Base-by-base conservation (phyloP, 495 filamentous ascomycete species). In the Aspergillus conjunctus region DNA sequence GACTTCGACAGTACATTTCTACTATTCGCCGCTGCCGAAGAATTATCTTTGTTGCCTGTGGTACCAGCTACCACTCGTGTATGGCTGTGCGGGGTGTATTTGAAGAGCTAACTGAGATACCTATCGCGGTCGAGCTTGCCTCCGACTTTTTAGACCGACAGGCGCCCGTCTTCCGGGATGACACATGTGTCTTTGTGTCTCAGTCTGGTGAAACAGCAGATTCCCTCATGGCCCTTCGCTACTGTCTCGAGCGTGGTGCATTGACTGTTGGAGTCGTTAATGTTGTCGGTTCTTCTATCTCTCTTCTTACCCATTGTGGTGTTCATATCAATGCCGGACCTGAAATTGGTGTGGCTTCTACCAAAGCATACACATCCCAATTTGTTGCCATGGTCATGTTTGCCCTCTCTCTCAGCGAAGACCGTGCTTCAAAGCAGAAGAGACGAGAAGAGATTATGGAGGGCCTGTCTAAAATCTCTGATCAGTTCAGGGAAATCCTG, bases 371-470 rank as follows among this genome's bases (percentile, higher is more conserved):
- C 77, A 98, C 94, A 3, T 97, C 94, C 22, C 94, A 98, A 73
- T 98, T 97, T 73, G 88, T 98, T 65, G 96, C 95, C 65, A 96
- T 98, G 89, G 88, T 98, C 75, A 98, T 98, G 94, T 97, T 98
- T 72, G 94, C 95, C 7, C 80, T 98, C 55, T 96, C 92, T 49
- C 85, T 98, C 52, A 92, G 91, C 59, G 94, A 98, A 77, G 94
- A 98, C 72, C 90, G 95, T 59, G 90, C 92, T 37, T 96, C 92
- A 33, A 98, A 98, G 85, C 85, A 88, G 45, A 86, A 91, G 85
- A 83, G 95, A 66, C 87, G 93, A 20, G 90, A 96, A 74, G 93
- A 97, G 74, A 98, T 98, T 71, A 96, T 98, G 83, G 90, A 97
- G 59, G 92, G 93, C 59, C 85, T 98, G 30, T 81, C 81, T 60